Conservation (phyloP, 768 basidiomycete species). For the Serendipita vermifera region DNA sequence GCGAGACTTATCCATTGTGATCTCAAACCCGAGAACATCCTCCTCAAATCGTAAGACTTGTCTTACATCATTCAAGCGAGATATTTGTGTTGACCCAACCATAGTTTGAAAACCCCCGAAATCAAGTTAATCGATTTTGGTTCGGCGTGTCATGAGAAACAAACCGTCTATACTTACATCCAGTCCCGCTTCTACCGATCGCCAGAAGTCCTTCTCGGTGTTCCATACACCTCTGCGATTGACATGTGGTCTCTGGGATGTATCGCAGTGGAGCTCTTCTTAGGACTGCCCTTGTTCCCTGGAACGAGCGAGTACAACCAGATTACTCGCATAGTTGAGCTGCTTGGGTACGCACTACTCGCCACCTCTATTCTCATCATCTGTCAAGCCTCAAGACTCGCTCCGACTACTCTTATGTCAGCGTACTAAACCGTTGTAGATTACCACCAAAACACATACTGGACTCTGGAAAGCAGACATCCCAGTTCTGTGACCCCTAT, state of each 20-base stretch:
- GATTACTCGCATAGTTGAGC: slow-evolving; percentile 89
- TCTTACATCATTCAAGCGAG: slow-evolving; percentile 11
- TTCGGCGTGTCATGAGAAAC: slow-evolving; percentile 94
- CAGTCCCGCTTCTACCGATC: slow-evolving; percentile 98
- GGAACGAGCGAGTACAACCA: slow-evolving; percentile 99
- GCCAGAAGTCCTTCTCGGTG: slow-evolving; percentile 89
- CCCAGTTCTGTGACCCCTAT: slow-evolving; percentile 80
- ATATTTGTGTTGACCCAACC: slow-evolving; percentile 1
- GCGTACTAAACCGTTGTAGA: too few relatives aligned
- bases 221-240: slow-evolving; percentile 88
- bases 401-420: too few relatives aligned
- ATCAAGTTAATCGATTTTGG: slow-evolving; percentile 99
- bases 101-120: slow-evolving; percentile 85
- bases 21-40: slow-evolving; percentile 96
- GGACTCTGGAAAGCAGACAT: slow-evolving; percentile 89
- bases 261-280: slow-evolving; percentile 95
- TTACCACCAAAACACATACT: slow-evolving; percentile 86
- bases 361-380: not conserved
- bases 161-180: slow-evolving; percentile 99
- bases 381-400: too few relatives aligned
- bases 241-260: slow-evolving; percentile 99
- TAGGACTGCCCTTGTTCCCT: slow-evolving; percentile 91
- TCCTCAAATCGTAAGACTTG: slow-evolving; percentile 73
- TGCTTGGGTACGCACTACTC: slow-evolving; percentile 70
- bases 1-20: slow-evolving; percentile 96